Percentiles rank a stretch among this genome's conserved stretches.
Conservation (phyloP, 1,139 yeast genomes). For the Meyerozyma guilliermondii region DNA sequence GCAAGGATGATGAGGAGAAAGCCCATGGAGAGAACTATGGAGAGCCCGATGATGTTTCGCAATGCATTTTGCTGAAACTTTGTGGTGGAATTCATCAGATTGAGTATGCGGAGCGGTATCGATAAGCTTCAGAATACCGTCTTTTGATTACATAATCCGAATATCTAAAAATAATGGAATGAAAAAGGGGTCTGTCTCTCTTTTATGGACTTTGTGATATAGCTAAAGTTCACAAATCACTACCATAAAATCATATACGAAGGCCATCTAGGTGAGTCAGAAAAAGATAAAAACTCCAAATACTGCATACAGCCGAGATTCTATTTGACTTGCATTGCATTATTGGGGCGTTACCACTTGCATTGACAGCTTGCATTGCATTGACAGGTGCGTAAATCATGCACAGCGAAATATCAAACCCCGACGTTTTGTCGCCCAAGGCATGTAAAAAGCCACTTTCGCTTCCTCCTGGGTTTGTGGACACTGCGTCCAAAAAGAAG, state of each 20-base stretch:
- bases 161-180: no score
- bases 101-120: not conserved
- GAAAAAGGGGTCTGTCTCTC: no score
- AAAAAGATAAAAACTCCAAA: no score
- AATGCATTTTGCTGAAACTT: conserved; percentile 47
- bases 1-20: conserved; percentile 74
- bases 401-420: not conserved
- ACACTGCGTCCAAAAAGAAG: not conserved
- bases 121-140: not conserved
- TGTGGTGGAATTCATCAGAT: conserved; percentile 26
- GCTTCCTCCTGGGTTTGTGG: not conserved
- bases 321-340: no score
- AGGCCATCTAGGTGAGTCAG: no score
- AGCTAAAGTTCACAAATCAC: no score
- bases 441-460: not conserved
- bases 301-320: no score
- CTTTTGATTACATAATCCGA: not conserved
- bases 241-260: no score
- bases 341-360: no score
- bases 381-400: not conserved
- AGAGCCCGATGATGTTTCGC: conserved; percentile 67
- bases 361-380: not conserved
- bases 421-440: not conserved
- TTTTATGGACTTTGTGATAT: no score
- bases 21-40: conserved; percentile 72